phyloP scores from a whole-genome alignment of 192 early-diverging fungal genomes.

The Mortierella hygrophila region DNA sequence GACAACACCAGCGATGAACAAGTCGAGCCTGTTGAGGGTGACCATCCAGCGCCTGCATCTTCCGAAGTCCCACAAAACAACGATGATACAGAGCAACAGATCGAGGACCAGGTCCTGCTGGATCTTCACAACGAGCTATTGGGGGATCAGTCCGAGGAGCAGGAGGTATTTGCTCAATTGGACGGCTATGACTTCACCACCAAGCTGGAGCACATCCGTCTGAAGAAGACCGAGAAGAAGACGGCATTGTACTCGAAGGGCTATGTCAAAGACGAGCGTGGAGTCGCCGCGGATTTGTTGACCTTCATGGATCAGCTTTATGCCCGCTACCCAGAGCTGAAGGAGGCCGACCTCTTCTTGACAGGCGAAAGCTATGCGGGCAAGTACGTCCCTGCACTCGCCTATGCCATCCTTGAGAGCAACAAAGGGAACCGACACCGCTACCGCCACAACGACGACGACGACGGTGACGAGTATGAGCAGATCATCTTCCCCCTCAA shows the following conservation, averaged over 20 bases:
- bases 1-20: slow-evolving; percentile 14
- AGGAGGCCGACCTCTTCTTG: slow-evolving; percentile 70
- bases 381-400: slow-evolving; percentile 81
- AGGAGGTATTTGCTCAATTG: slow-evolving; percentile 49
- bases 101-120: slow-evolving; percentile 12
- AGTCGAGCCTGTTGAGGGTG: slow-evolving; percentile 27
- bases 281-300: slow-evolving; percentile 77
- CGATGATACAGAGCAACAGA: slow-evolving; percentile 17
- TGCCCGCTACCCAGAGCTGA: slow-evolving; percentile 72
- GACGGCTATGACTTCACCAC: neutral
- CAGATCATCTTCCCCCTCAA: slow-evolving; percentile 29
- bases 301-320: slow-evolving; percentile 81
- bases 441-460: slow-evolving; percentile 16
- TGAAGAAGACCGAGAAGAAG: slow-evolving; percentile 1
- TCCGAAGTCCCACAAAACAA: neutral
- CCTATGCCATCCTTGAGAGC: slow-evolving; percentile 68
- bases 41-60: neutral
- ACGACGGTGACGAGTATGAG: neutral
- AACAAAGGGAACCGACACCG: slow-evolving; percentile 58
- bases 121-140: slow-evolving; percentile 11
- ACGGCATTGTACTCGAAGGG: slow-evolving; percentile 66
- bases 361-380: slow-evolving; percentile 76
- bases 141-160: slow-evolving; percentile 45
- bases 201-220: slow-evolving; percentile 9
- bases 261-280: slow-evolving; percentile 78